These are phyloP conservation scores for Bryopsis sp. DNA, from an alignment of 139 green algal genomes.

Conservation along the genomic window DNA sequence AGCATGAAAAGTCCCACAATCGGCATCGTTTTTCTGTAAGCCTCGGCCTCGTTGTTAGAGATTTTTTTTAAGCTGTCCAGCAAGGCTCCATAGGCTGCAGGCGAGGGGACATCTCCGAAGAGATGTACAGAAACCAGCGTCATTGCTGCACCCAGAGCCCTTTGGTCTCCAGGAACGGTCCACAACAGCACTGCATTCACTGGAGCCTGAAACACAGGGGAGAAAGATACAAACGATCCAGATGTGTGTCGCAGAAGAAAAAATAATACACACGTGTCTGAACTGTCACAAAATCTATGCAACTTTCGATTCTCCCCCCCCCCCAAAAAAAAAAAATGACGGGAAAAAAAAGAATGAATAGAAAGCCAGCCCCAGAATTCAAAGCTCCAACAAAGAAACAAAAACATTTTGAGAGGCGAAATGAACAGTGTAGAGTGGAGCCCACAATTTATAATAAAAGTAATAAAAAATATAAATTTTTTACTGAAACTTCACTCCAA, in stretches of 20 bases:
- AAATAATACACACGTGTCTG: no score
- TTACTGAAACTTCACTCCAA: background rate
- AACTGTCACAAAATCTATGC: no score
- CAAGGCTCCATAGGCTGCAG: slow-evolving; percentile 62
- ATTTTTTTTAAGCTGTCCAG: background rate
- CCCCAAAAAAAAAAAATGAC: no score
- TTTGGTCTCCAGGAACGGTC: slow-evolving; percentile 66
- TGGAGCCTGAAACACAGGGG: slow-evolving; percentile 47
- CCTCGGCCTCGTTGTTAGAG: background rate
- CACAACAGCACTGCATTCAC: slow-evolving; percentile 72
- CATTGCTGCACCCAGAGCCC: slow-evolving; percentile 70
- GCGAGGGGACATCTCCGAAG: slow-evolving; percentile 88
- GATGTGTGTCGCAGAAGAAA: no score
- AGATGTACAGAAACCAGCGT: slow-evolving; percentile 79
- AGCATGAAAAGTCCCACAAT: background rate
- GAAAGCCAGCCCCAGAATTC: no score
- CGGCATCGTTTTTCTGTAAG: background rate
- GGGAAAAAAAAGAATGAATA: no score
- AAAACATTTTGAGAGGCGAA: background rate
- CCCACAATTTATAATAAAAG: slow-evolving; percentile 2
- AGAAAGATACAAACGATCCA: background rate
- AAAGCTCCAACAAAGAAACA: no score
- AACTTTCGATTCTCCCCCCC: no score
- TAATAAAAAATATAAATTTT: slow-evolving; percentile 19
- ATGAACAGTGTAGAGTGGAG: background rate